Conservation (phyloP, 2,329 filamentous ascomycete genomes). For the Aspergillus intermedius region DNA sequence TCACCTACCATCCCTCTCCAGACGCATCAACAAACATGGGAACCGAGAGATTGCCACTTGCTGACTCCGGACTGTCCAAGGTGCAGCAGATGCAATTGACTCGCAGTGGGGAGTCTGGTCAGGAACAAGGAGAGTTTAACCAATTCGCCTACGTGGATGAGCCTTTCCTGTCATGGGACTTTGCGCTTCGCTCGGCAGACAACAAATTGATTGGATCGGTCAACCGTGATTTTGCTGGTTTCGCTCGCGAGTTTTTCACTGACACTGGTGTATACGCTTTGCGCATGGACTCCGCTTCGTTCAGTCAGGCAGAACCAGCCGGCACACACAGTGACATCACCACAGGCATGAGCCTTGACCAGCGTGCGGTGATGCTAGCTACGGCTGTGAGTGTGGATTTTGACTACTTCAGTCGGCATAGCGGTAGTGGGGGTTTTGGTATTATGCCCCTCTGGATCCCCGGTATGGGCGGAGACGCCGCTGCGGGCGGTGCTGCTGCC, state of each 20-base stretch:
- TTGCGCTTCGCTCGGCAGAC: constrained; percentile 50
- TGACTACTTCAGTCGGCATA: constrained; percentile 61
- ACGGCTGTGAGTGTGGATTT: constrained; percentile 61
- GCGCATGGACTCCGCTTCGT: constrained; percentile 56
- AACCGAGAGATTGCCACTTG: constrained; percentile 36
- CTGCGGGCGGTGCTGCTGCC: constrained; percentile 33
- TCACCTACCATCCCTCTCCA: constrained; percentile 48
- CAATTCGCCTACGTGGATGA: constrained; percentile 60
- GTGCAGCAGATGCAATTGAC: constrained; percentile 41
- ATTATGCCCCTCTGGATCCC: constrained; percentile 51
- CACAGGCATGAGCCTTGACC: constrained; percentile 57
- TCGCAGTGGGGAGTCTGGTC: constrained; percentile 12
- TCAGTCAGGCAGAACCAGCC: constrained; percentile 31
- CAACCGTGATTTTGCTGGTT: constrained; percentile 58
- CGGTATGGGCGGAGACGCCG: constrained; percentile 35
- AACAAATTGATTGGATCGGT: constrained; percentile 52
- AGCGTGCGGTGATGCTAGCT: constrained; percentile 60
- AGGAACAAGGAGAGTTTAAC: constrained; percentile 41
- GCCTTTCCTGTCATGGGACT: constrained; percentile 60
- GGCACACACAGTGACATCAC: constrained; percentile 14
- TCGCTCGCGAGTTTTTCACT: constrained; percentile 59
- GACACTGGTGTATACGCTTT: constrained; percentile 60
- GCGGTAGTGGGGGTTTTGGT: constrained; percentile 40
- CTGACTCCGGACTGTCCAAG: constrained; percentile 44
- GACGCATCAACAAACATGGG: constrained; percentile 28